Base-by-base conservation (phyloP, 108 stramenopile genomes). In the Pinguiococcus pyrenoidosus region DNA sequence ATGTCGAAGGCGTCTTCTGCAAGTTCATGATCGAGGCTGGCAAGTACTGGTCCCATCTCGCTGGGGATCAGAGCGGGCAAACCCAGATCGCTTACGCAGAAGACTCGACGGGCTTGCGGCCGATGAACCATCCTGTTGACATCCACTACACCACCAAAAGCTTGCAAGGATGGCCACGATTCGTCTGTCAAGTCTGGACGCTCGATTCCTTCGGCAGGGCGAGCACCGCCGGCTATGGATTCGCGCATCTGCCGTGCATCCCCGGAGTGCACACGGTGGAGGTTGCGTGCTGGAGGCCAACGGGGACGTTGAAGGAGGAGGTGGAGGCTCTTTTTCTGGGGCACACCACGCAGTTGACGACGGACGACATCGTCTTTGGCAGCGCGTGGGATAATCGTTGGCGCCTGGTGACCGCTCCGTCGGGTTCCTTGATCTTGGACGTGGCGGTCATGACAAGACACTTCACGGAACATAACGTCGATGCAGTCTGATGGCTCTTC, bases 111-210 rank as follows among this genome's bases (percentile, higher is more conserved):
- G 18, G 30, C 21, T 32, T 59, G 18, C 27, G 40, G 6, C 34
- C 39, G n/a, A 51, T 48, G 58, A 59, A 59, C 28, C 58, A 59
- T 14, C 58, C 58, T 9, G 13, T 59, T 20, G 58, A 59, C 43
- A 34, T 59, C 33, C 58, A 59, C 49, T 59, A 59, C 41, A 59
- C 58, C 28, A 59, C 58, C 24, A 59, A 59, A 21, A 59, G 58
- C 49, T 51, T 59, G 0, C 23, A 52, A 39, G 51, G 56, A 4
- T 57, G 56, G 56, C 56, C 56, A 29, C 34, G 56, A 0, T 3
- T 57, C 20, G 37, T 57, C 28, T 4, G 46, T 35, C 56, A 57
- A 28, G 56, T 57, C 33, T 57, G 56, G 56, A 45, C 32, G 56
- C 18, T 57, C 26, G 56, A 57, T 2, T 24, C 13, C 22, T 29